Base-by-base conservation (phyloP, 2,329 filamentous ascomycete genomes). In the Nemania diffusa region DNA sequence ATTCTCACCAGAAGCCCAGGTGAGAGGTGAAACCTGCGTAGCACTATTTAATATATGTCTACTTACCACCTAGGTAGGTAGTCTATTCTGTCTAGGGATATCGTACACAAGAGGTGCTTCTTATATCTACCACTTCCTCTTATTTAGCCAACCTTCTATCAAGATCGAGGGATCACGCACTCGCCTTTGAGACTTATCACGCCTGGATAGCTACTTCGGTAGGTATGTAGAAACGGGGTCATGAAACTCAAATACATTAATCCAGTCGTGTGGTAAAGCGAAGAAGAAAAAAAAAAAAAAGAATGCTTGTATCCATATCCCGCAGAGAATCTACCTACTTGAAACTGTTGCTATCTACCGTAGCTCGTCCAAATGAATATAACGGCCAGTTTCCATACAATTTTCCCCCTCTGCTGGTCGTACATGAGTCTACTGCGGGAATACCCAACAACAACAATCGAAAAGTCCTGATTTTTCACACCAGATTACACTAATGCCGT, bases 401-500 rank as follows among this genome's bases (percentile, higher is more conserved):
- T 67, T 58, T 67, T 61, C 46, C 24, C 40, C 62, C 37, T 64
- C 22, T 59, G 20, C 61, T 71, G 61, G 62, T 70, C 62, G 62
- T 69, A 72, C 68, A 72, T 57, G 51, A 65, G 37, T 69, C 50
- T 52, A 42, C 55, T 50, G 11, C 61, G 26, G 20, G 20, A 62
- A 57, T 69, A 67, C 40, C 70, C 65, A 72, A 70, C 61, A 48
- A 62, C 61, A 34, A 44, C n/a, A 59, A 60, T 64, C 55, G 37
- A 60, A 69, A 63, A 61, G 57, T 67, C 64, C 69, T 60, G 67
- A 24, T 70, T 76, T 73, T 69, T 64, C 64, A 63, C 71, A 70
- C 72, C 72, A 73, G 74, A 75, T 76, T 74, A 77, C 75, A 74
- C 71, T 71, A 64, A 73, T 76, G 71, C 71, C 71, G 75, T 75